Evolutionary conservation across 345 rosid genomes (phyloP), one percentile per base, ranked within the genome.

Genomic region (Rubroshorea leprosula): DNA sequence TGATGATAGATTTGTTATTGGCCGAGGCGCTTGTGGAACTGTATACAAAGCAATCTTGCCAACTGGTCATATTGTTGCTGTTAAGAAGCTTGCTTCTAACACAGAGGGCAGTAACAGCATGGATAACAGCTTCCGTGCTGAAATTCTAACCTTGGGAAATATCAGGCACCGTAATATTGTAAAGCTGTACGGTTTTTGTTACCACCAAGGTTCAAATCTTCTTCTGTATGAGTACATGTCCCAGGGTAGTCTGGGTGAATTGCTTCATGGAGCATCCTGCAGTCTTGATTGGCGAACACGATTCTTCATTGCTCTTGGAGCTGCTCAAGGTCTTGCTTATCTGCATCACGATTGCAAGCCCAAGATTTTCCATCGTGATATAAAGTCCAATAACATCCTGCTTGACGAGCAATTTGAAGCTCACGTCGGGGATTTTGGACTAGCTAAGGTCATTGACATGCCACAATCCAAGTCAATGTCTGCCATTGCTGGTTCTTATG

Each of bases 401-500:
- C 95, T 91, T 47, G 90, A 91, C 56, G 80, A 84, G 23, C 78
- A 68, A 62, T 89, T 82, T 38, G 96, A 89, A 77, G 98, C 98
- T 57, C 92, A 77, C 60, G 93, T 91, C 3, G 98, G 98, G 4
- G 98, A 91, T 64, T 89, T 91, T 15, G 98, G 98, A 43, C 57
- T 91, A 49, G 98, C 98, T 6, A 91, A 91, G 67, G 89, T 91
- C 22, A 77, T 89, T 24, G 98, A 89, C 75, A 70, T 89, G 96
- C 93, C 95, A 8, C 79, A 89, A 10, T 83, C 90, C 1, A 91
- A 89, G 67, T 86, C 98, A 20, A 84, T 91, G 98, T 89, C 98
- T 0, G 90, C 95, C 10, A 84, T 91, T 64, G 96, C 95, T 5
- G 98, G 98, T 59, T 88, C 98, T 57, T 91, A 91, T 57, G 98